Conservation (phyloP, 306 rosid genomes). For the Cucumis sativus region DNA sequence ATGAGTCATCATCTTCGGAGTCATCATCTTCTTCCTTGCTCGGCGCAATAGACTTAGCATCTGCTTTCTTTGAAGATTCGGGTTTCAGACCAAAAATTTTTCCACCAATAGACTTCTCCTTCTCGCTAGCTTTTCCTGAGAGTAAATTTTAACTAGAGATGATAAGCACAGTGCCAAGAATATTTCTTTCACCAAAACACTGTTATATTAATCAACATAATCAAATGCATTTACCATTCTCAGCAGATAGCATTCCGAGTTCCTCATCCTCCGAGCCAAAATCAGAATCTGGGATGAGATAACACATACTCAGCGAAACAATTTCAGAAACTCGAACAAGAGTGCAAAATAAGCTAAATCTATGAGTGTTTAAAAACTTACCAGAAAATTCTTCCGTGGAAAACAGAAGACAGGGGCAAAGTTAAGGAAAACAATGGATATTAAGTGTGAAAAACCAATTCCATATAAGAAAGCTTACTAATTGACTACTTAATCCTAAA, state of each 20-base stretch:
- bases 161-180: background rate
- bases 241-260: constrained; percentile 16
- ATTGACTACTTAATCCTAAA: background rate
- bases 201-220: background rate
- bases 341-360: background rate
- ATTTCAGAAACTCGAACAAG: background rate
- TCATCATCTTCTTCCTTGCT: constrained; percentile 34
- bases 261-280: constrained; percentile 24
- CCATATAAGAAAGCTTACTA: too few relatives aligned
- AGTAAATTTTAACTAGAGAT: background rate
- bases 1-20: constrained; percentile 19
- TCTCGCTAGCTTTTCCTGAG: constrained; percentile 36
- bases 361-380: constrained; percentile 8
- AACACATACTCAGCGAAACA: background rate
- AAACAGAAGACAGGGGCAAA: constrained; percentile 8
- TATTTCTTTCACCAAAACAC: background rate
- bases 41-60: constrained; percentile 45
- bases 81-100: constrained; percentile 24
- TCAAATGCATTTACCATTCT: constrained; percentile 39
- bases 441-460: background rate
- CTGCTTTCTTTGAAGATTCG: constrained; percentile 26
- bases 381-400: constrained; percentile 32
- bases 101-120: constrained; percentile 20
- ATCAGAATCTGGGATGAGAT: constrained; percentile 16
- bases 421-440: constrained; percentile 25